Evolutionary conservation across 139 green algal genomes (phyloP).

Genomic region (Tetraselmis chui): DNA sequence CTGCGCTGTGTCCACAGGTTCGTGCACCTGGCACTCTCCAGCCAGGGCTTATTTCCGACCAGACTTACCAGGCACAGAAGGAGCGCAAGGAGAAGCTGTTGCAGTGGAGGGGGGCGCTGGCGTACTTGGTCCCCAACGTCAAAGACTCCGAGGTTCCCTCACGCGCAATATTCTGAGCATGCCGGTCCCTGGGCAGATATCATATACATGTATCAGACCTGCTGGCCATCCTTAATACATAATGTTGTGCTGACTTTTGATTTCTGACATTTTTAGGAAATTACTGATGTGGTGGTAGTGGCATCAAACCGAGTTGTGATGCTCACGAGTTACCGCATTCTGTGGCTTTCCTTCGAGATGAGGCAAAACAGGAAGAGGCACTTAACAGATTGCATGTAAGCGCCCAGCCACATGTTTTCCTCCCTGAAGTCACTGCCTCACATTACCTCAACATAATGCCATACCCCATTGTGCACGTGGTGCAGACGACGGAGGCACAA

Average conservation of each 20-base stretch:
- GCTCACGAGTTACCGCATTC: neutral
- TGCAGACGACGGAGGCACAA: neutral
- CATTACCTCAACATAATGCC: no score
- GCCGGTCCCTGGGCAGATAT: no score
- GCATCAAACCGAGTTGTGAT: neutral
- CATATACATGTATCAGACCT: no score
- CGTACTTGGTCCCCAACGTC: neutral
- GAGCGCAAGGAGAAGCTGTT: neutral
- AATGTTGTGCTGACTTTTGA: no score
- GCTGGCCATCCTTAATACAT: no score
- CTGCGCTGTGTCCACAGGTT: no score
- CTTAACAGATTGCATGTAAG: no score
- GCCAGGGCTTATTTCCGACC: neutral
- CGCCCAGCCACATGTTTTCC: no score
- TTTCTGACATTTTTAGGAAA: no score
- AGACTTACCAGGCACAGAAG: neutral
- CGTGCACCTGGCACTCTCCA: neutral
- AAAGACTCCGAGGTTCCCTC: neutral
- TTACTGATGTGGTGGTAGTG: neutral
- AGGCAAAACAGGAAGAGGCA: neutral
- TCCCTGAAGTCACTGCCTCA: no score
- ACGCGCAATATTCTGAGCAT: no score
- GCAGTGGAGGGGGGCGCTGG: neutral
- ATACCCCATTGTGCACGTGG: no score
- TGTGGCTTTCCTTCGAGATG: neutral